phyloP scores from a whole-genome alignment of 805 yeast species.

The Starmera caribaea region DNA sequence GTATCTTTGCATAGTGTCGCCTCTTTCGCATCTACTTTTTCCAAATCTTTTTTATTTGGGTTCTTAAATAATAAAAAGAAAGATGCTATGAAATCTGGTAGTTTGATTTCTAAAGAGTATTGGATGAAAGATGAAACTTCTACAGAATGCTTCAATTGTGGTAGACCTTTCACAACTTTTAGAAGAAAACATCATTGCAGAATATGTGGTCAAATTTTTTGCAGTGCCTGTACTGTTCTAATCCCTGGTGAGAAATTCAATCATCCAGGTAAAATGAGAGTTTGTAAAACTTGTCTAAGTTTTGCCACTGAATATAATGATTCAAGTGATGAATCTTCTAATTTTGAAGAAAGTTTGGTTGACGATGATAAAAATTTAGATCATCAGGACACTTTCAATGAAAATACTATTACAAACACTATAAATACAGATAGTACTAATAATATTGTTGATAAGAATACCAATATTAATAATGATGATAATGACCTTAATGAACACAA shows the following conservation, averaged over 20 bases:
- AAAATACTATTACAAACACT: too few species aligned
- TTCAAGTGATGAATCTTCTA: slow-evolving; percentile 55
- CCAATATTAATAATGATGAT: too few species aligned
- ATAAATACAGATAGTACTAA: too few species aligned
- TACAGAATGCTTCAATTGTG: slow-evolving; percentile 78
- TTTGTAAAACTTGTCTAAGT: slow-evolving; percentile 62
- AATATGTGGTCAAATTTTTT: slow-evolving; percentile 92
- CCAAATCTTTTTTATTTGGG: slow-evolving; percentile 31
- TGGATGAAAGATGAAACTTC: slow-evolving; percentile 97
- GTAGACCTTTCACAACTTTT: slow-evolving; percentile 71
- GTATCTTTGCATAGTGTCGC: slow-evolving; percentile 28
- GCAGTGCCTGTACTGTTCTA: slow-evolving; percentile 71
- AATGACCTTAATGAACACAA: too few species aligned
- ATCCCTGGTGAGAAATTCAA: slow-evolving; percentile 58
- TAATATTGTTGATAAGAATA: too few species aligned
- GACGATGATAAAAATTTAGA: slow-evolving; percentile 14
- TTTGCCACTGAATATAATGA: slow-evolving; percentile 61
- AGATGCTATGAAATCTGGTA: slow-evolving; percentile 11
- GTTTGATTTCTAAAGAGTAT: slow-evolving; percentile 48
- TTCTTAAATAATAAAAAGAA: slow-evolving; percentile 26
- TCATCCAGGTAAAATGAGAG: slow-evolving; percentile 60
- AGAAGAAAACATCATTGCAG: slow-evolving; percentile 92
- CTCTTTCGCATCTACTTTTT: slow-evolving; percentile 31
- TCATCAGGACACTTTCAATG: slow-evolving; percentile 8
- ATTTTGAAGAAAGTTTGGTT: slow-evolving; percentile 23